Evolutionary conservation across 2,329 filamentous ascomycete species (phyloP).

Genomic region (Clonostachys byssicola): DNA sequence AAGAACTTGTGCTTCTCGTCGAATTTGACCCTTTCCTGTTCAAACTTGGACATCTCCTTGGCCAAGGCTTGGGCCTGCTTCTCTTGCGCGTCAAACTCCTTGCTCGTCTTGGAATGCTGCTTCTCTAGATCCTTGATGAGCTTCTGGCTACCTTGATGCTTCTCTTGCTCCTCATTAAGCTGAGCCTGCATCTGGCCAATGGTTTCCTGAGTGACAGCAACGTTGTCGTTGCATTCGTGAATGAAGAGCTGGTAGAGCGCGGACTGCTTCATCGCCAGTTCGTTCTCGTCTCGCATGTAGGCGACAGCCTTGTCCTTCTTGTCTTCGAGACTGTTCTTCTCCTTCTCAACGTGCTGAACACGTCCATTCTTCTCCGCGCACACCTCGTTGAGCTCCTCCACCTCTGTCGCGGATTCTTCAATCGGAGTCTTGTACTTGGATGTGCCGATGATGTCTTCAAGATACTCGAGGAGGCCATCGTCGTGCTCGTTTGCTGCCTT

Average conservation of each 20-base stretch:
- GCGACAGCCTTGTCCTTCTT: conserved; percentile 94
- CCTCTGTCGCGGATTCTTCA: conserved; percentile 85
- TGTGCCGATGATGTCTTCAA: conserved; percentile 98
- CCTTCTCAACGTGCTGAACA: conserved; percentile 97
- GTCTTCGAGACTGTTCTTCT: conserved; percentile 87
- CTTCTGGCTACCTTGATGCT: conserved; percentile 85
- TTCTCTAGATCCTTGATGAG: conserved; percentile 88
- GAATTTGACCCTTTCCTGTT: conserved; percentile 95
- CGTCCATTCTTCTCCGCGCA: conserved; percentile 93
- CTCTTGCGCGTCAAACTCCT: conserved; percentile 78
- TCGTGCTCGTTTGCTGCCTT: conserved; percentile 95
- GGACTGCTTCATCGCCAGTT: conserved; percentile 83
- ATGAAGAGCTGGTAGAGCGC: conserved; percentile 91
- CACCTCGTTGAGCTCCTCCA: conserved; percentile 89
- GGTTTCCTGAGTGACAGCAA: conserved; percentile 83
- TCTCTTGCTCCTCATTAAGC: conserved; percentile 82
- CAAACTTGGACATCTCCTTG: conserved; percentile 88
- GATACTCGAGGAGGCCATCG: conserved; percentile 90
- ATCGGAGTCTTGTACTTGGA: conserved; percentile 98
- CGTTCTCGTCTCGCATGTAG: conserved; percentile 89
- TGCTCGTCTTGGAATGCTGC: conserved; percentile 75
- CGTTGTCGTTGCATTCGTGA: conserved; percentile 82
- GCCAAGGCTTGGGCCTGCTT: conserved; percentile 74
- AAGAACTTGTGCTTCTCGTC: conserved; percentile 98
- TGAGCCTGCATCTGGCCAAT: conserved; percentile 87